Percentiles rank a stretch among this genome's conserved stretches.
These are phyloP conservation scores for Ganoderma lingzhi DNA, from an alignment of 1,284 basidiomycete species.

Conservation along the genomic window DNA sequence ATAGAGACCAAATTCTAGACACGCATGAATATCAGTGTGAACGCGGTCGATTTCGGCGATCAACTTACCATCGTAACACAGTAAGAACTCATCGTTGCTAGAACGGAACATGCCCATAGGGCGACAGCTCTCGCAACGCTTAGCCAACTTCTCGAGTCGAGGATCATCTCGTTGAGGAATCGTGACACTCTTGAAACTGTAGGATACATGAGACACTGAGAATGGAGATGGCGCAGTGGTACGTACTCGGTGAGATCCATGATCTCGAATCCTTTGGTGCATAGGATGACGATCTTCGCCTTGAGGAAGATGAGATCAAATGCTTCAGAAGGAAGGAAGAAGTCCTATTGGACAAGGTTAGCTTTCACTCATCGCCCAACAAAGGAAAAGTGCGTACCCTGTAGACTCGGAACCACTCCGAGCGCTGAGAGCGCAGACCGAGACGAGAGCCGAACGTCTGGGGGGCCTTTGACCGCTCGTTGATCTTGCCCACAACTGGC, in stretches of 20 bases:
- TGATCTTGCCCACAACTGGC: constrained; percentile 87
- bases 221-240: not conserved
- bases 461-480: constrained; percentile 74
- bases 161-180: constrained; percentile 86
- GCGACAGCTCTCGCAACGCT: constrained; percentile 83
- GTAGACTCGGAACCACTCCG: constrained; percentile 94
- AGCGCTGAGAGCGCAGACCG: constrained; percentile 77
- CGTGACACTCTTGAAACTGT: constrained; percentile 86
- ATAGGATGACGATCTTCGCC: constrained; percentile 90
- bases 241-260: constrained; percentile 91
- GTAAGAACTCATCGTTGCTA: constrained; percentile 88
- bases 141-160: constrained; percentile 74
- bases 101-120: constrained; percentile 94
- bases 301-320: constrained; percentile 92
- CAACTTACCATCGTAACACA: constrained; percentile 87
- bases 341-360: constrained; percentile 61
- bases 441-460: constrained; percentile 76
- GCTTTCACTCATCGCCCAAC: not conserved
- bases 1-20: constrained; percentile 88
- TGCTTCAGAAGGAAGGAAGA: constrained; percentile 91
- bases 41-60: not conserved
- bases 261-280: constrained; percentile 95
- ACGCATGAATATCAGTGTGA: not conserved
- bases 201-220: constrained; percentile 3
- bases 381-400: constrained; percentile 53